A percentile compares a stretch with the other conserved stretches of the same genome.
Conservation (phyloP, 139 green algal species). For the Closterium sp. region DNA sequence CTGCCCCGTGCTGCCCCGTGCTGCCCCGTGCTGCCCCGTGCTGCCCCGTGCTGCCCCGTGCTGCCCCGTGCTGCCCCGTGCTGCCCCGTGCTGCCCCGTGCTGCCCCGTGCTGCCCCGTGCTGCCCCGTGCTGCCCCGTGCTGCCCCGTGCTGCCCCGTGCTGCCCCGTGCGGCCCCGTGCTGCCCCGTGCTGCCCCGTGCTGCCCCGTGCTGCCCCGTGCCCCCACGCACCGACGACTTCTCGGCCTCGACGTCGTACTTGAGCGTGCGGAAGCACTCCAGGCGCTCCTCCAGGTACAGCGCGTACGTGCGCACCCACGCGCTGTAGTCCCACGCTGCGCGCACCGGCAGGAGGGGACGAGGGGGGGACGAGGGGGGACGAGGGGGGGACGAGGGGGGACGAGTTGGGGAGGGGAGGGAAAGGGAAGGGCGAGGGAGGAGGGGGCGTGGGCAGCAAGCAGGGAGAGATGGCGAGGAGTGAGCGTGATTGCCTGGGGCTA, state of each 20-base stretch:
- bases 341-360: too few relatives aligned
- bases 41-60: too few relatives aligned
- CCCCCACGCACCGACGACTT: constrained; percentile 27
- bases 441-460: background rate
- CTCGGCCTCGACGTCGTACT: constrained; percentile 49
- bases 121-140: too few relatives aligned
- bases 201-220: background rate
- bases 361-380: too few relatives aligned
- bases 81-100: too few relatives aligned
- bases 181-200: background rate
- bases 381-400: too few relatives aligned
- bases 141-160: background rate
- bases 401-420: too few relatives aligned
- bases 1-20: too few relatives aligned
- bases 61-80: too few relatives aligned
- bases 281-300: constrained; percentile 83
- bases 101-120: too few relatives aligned
- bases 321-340: constrained; percentile 76
- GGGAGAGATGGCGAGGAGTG: background rate
- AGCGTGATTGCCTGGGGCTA: background rate
- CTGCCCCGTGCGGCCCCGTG: background rate
- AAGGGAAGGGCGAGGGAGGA: too few relatives aligned
- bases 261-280: constrained; percentile 45
- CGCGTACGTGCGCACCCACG: constrained; percentile 85
- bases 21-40: too few relatives aligned